Percentiles rank a stretch among this genome's conserved stretches.
phyloP scores from a whole-genome alignment of 1,284 basidiomycete genomes.

The Melampsora larici-populina region DNA sequence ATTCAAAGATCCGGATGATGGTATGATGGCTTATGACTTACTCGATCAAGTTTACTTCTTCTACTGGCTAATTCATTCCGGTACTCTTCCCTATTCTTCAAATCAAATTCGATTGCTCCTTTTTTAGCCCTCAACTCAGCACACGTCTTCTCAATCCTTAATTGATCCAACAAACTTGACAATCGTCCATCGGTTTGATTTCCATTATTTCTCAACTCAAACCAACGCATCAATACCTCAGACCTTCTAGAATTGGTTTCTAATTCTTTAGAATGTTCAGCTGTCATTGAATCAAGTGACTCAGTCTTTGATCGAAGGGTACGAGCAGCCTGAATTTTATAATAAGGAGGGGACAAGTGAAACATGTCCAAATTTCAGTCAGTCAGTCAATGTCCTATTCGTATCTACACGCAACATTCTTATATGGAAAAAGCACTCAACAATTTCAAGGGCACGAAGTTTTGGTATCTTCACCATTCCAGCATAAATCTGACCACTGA shows the following conservation, averaged over 20 bases:
- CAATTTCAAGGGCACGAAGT: conserved; percentile 17
- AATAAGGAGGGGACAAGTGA: background rate
- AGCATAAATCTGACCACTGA: conserved; percentile 31
- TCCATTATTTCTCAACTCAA: background rate
- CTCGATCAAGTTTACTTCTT: conserved; percentile 23
- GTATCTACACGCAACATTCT: background rate
- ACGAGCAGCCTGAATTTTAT: conserved; percentile 12
- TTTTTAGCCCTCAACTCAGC: conserved; percentile 30
- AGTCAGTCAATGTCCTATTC: background rate
- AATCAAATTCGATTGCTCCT: conserved; percentile 14
- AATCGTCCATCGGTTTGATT: conserved; percentile 6
- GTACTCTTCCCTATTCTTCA: conserved; percentile 22
- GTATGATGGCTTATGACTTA: background rate
- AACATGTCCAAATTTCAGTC: background rate
- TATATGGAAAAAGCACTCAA: background rate
- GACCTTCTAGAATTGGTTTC: background rate
- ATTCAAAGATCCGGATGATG: background rate
- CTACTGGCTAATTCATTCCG: background rate
- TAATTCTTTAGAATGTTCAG: conserved; percentile 19
- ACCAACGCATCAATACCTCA: conserved; percentile 22
- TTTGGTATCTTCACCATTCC: conserved; percentile 40
- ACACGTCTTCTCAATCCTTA: conserved; percentile 29
- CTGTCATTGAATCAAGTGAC: conserved; percentile 11
- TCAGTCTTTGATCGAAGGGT: conserved; percentile 32
- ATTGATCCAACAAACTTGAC: conserved; percentile 15